phyloP scores from a whole-genome alignment of 1,139 yeast species.

The Hanseniaspora gamundiae region DNA sequence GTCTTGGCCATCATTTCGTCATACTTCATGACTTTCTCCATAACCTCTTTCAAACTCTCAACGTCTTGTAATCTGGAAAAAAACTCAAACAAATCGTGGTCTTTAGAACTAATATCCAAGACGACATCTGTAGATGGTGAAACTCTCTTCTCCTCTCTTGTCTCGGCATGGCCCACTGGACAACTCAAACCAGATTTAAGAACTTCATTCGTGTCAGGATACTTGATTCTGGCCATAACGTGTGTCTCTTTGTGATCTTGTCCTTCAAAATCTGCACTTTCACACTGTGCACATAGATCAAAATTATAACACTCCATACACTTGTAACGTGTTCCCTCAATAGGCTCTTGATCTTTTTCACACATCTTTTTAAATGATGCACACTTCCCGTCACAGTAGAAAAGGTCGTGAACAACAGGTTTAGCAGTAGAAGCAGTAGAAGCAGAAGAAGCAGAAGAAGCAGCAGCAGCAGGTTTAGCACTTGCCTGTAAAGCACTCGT shows the following conservation, averaged over 20 bases:
- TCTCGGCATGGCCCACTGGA: too few species aligned
- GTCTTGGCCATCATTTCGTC: background rate
- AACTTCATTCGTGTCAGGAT: slow-evolving; percentile 6
- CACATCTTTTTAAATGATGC: background rate
- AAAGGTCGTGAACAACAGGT: background rate
- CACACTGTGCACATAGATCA: slow-evolving; percentile 46
- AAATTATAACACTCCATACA: slow-evolving; percentile 45
- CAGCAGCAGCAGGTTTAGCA: background rate
- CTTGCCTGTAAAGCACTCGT: background rate
- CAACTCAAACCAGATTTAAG: too few species aligned
- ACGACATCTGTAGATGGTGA: background rate
- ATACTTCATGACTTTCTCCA: slow-evolving; percentile 1
- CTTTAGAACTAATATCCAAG: slow-evolving; percentile 2
- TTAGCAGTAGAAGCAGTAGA: background rate
- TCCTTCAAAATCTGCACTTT: slow-evolving; percentile 18
- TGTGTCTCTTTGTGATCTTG: slow-evolving; percentile 21
- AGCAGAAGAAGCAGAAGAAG: background rate
- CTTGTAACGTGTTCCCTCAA: slow-evolving; percentile 39
- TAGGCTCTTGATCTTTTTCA: slow-evolving; percentile 15
- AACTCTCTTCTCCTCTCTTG: too few species aligned
- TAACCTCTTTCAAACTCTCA: slow-evolving; percentile 2
- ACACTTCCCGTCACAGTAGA: slow-evolving; percentile 5
- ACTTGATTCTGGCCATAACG: slow-evolving; percentile 21
- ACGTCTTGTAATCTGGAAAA: slow-evolving; percentile 1
- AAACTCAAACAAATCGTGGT: slow-evolving; percentile 4